Base-by-base conservation (phyloP, 1,139 yeast species). In the Geotrichum citri-aurantii region DNA sequence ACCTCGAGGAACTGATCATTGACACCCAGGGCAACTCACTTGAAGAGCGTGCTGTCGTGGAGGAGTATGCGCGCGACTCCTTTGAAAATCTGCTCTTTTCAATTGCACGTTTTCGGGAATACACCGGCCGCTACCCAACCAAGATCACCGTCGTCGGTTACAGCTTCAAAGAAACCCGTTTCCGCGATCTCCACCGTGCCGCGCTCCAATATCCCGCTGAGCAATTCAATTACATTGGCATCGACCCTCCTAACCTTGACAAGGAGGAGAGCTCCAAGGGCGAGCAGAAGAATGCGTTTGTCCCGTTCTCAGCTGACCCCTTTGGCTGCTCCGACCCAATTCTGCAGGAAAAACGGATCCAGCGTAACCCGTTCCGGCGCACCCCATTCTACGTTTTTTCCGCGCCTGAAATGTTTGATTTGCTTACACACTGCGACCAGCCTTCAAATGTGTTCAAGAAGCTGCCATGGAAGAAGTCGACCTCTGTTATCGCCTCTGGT, bases 11-110 rank as follows among this genome's bases (percentile, higher is more conserved):
- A n/a, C 50, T 51, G 4, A 33, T 37, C 17, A 48, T 37, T 31
- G 57, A 55, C 50, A 50, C 42, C 40, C 48, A 40, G 2, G 65
- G 64, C 1, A 59, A 53, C 0, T 52, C 57, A 1, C 47, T 70
- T 1, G 56, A 65, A 2, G 62, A 67, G 12, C 68, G 81, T 37
- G 68, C 81, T 2, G 61, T 73, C 4, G 68, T 80, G 1, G 96
- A 89, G 67, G 90, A 85, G 64, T 86, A 74, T 70, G 92, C 96
- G 0, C 74, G 90, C 51, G 96, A 89, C 69, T 88, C 95, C 1
- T 86, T 85, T 69, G 96, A 89, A 68, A 89, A 89, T 69, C 80
- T 88, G 7, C 63, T 87, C 1, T 88, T 82, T 68, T 82, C 86
- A 65, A 65, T 88, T 1, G 78, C 82, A 53, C 74, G 86, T 54